Percentiles rank a stretch among this genome's conserved stretches.
Conservation (phyloP, 805 yeast species). For the Metschnikowia borealis region DNA sequence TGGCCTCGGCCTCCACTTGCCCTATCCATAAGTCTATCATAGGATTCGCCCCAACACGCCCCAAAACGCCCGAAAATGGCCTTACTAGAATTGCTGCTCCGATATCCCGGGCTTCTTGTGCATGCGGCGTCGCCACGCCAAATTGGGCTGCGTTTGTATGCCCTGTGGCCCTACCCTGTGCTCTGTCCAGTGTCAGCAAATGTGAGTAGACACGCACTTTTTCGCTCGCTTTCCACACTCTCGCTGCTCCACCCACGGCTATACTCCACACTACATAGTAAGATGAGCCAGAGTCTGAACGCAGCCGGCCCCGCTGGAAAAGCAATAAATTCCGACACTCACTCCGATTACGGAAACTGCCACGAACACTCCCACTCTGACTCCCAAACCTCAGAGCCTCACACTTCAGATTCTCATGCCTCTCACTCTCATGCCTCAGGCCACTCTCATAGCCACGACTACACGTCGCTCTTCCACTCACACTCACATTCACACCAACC, state of each 20-base stretch:
- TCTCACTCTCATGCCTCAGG: slow-evolving; percentile 3
- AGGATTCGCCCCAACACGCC: neutral
- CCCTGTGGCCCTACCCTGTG: neutral
- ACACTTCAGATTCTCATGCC: neutral
- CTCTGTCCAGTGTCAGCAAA: neutral
- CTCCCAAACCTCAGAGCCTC: too few relatives aligned
- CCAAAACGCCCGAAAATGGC: neutral
- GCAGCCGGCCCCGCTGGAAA: neutral
- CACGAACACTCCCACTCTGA: neutral
- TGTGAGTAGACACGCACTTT: slow-evolving; percentile 2
- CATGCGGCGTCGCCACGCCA: neutral
- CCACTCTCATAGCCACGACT: slow-evolving; percentile 16
- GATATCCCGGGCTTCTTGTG: neutral
- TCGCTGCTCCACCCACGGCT: neutral
- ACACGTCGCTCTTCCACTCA: slow-evolving; percentile 22
- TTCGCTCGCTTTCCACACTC: neutral
- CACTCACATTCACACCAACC: slow-evolving; percentile 36
- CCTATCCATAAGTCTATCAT: neutral
- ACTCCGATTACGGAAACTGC: slow-evolving; percentile 3
- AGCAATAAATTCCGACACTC: neutral
- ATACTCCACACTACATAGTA: neutral
- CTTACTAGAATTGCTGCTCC: neutral
- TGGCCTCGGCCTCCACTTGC: neutral
- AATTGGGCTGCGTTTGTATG: neutral
- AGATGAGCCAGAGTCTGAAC: neutral